Conservation (phyloP, 495 filamentous ascomycete species). For the Penicillium dipodomyicola region DNA sequence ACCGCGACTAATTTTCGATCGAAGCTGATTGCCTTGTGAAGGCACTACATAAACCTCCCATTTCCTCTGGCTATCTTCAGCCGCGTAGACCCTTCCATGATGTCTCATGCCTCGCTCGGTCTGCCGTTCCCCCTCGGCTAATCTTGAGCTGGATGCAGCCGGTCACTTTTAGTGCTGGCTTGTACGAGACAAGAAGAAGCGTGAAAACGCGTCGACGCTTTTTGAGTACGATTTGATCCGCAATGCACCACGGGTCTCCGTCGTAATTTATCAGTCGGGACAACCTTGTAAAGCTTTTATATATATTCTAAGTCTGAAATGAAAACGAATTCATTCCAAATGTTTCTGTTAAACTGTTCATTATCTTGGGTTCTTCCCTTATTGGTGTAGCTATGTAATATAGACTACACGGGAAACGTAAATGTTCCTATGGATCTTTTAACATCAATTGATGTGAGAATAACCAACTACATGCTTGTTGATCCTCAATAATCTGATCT, state of each 20-base stretch:
- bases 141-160: conserved; percentile 59
- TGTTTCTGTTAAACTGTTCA: not conserved
- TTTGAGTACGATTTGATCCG: conserved; percentile 56
- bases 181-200: conserved; percentile 53
- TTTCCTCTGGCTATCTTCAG: not conserved
- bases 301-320: not conserved
- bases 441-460: not conserved
- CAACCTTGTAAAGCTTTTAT: conserved; percentile 24
- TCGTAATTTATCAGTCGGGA: conserved; percentile 56
- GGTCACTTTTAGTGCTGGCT: conserved; percentile 18
- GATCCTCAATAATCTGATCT: not conserved
- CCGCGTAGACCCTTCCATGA: not conserved
- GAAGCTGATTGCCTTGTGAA: not conserved
- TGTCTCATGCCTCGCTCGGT: conserved; percentile 58
- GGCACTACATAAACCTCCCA: not conserved
- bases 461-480: too few species aligned
- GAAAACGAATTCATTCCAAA: not conserved
- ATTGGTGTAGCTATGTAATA: too few species aligned
- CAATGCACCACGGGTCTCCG: conserved; percentile 37
- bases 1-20: conserved; percentile 9
- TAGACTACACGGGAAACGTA: too few species aligned
- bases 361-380: too few species aligned
- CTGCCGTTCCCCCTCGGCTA: conserved; percentile 43
- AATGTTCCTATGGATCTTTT: too few species aligned
- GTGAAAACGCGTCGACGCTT: conserved; percentile 39